A percentile compares a stretch with the other conserved stretches of the same genome.
phyloP scores from a whole-genome alignment of 768 basidiomycete genomes.

The Amanita molliuscula region DNA sequence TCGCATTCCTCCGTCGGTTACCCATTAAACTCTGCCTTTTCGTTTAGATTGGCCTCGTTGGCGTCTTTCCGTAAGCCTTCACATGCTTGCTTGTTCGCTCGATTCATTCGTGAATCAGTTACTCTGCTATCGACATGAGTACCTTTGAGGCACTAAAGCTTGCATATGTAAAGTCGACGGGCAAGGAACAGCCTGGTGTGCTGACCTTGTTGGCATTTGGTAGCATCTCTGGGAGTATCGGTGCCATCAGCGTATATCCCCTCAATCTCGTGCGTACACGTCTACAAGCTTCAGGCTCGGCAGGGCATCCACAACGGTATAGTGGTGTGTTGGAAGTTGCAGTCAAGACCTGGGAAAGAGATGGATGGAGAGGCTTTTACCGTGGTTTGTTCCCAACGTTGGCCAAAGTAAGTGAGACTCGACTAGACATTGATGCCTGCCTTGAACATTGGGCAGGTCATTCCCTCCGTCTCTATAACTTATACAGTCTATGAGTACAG shows the following conservation, averaged over 20 bases:
- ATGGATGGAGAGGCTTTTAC: constrained; percentile 94
- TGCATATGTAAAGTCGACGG: constrained; percentile 78
- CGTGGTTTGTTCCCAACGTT: constrained; percentile 85
- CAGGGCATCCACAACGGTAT: constrained; percentile 89
- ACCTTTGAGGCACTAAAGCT: constrained; percentile 95
- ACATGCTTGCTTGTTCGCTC: neutral
- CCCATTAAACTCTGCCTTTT: constrained; percentile 8
- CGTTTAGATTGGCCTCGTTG: constrained; percentile 79
- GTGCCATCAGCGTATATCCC: constrained; percentile 90
- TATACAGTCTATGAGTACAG: constrained; percentile 90
- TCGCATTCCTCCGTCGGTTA: constrained; percentile 4
- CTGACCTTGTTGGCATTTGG: constrained; percentile 85
- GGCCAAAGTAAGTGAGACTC: constrained; percentile 55
- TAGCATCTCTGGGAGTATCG: constrained; percentile 87
- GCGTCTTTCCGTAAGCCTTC: constrained; percentile 80
- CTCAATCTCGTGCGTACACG: constrained; percentile 88
- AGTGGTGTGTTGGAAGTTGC: constrained; percentile 82
- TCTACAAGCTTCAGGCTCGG: constrained; percentile 91
- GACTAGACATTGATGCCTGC: neutral
- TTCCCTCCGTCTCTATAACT: constrained; percentile 94
- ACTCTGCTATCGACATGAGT: constrained; percentile 95
- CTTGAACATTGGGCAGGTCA: constrained; percentile 43
- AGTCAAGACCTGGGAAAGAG: constrained; percentile 65
- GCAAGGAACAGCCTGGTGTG: constrained; percentile 82
- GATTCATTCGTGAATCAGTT: constrained; percentile 27